Percentiles rank a stretch among this genome's conserved stretches.
phyloP scores from a whole-genome alignment of 345 rosid genomes.

The Physaria fendleri region DNA sequence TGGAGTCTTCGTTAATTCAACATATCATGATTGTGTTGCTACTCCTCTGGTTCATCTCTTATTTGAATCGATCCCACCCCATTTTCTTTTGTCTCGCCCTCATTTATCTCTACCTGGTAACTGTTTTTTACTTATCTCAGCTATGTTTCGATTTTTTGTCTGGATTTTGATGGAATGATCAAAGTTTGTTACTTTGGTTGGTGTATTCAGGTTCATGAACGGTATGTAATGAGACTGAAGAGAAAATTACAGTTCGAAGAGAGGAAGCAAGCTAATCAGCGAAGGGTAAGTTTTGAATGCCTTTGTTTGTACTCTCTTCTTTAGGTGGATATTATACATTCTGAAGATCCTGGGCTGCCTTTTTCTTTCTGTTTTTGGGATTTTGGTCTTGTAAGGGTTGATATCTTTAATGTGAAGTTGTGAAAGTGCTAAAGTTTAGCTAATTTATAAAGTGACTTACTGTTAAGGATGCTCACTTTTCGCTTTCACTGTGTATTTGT shows the following conservation, averaged over 20 bases:
- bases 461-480: background rate
- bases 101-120: conserved; percentile 79
- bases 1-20: conserved; percentile 57
- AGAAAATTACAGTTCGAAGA: conserved; percentile 66
- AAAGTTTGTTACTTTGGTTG: background rate
- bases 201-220: conserved; percentile 62
- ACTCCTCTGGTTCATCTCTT: conserved; percentile 62
- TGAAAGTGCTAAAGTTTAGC: background rate
- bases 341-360: background rate
- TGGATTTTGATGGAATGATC: background rate
- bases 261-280: conserved; percentile 59
- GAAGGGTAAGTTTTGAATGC: conserved; percentile 45
- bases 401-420: background rate
- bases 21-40: conserved; percentile 66
- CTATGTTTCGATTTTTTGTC: background rate
- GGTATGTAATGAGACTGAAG: conserved; percentile 53
- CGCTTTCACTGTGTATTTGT: background rate
- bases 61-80: conserved; percentile 44
- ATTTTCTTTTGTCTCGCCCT: conserved; percentile 50
- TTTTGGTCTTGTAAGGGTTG: background rate
- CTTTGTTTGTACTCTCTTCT: background rate
- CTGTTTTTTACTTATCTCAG: background rate
- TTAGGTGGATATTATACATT: background rate
- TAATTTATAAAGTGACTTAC: background rate
- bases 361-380: background rate